phyloP scores from a whole-genome alignment of 371 early-diverging fungal species.

The Rhizomucor miehei region DNA sequence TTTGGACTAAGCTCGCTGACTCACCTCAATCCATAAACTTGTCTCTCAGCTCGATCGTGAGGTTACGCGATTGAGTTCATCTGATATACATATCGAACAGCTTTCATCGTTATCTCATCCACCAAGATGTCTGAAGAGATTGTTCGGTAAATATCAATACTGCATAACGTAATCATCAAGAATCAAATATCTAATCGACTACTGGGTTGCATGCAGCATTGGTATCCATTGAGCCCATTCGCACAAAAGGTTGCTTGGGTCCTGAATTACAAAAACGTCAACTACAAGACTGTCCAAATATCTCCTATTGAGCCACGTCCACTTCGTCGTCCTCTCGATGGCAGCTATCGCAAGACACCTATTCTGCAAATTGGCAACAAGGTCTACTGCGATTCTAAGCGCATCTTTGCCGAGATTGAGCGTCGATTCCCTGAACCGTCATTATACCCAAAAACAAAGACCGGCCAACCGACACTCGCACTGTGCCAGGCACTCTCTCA shows the following conservation, averaged over 20 bases:
- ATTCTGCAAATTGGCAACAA: constrained; percentile 61
- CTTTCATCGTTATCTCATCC: too few relatives aligned
- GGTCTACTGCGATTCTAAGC: constrained; percentile 51
- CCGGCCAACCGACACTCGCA: constrained; percentile 3
- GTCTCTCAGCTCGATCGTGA: too few relatives aligned
- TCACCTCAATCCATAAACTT: too few relatives aligned
- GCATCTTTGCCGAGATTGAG: constrained; percentile 51
- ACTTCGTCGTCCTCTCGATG: constrained; percentile 45
- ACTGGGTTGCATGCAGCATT: too few relatives aligned
- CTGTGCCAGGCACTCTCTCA: constrained; percentile 10
- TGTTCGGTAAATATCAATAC: too few relatives aligned
- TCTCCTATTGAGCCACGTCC: constrained; percentile 32
- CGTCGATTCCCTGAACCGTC: constrained; percentile 17
- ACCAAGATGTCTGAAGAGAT: too few relatives aligned
- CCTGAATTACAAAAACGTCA: constrained; percentile 36
- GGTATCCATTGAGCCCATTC: constrained; percentile 31
- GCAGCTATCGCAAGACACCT: constrained; percentile 59
- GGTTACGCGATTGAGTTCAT: too few relatives aligned
- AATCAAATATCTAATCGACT: too few relatives aligned
- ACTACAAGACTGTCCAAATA: constrained; percentile 31
- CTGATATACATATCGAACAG: too few relatives aligned
- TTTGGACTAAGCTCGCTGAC: too few relatives aligned
- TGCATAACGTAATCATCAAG: too few relatives aligned
- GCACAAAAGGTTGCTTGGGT: constrained; percentile 32
- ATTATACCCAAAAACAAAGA: constrained; percentile 9